Evolutionary conservation across 495 filamentous ascomycete genomes (phyloP).

Genomic region (Baudoinia panamericana): DNA sequence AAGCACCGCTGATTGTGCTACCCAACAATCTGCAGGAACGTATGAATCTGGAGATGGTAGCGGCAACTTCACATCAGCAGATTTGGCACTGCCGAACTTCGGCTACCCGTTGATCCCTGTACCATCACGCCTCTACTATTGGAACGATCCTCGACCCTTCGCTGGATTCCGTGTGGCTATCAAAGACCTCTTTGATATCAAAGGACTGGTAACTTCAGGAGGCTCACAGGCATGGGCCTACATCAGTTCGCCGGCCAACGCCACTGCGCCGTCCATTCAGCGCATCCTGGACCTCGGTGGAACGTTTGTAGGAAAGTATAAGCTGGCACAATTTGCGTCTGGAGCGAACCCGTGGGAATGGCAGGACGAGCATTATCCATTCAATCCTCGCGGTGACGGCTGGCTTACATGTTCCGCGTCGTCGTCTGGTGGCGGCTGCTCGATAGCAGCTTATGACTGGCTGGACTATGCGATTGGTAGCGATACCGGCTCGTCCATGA

Average conservation of each 20-base stretch:
- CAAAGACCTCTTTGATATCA: conserved; percentile 24
- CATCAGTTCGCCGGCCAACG: conserved; percentile 13
- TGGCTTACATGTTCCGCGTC: conserved; percentile 2
- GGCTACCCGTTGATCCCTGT: conserved; percentile 23
- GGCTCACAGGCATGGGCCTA: conserved; percentile 21
- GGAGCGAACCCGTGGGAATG: conserved; percentile 20
- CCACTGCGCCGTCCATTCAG: conserved; percentile 19
- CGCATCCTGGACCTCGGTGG: conserved; percentile 21
- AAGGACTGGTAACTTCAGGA: conserved; percentile 21
- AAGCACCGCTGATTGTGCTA: too few relatives aligned
- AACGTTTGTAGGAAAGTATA: conserved; percentile 23
- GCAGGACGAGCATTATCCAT: conserved; percentile 20
- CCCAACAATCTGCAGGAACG: too few relatives aligned
- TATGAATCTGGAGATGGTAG: conserved; percentile 17
- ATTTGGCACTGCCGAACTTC: conserved; percentile 16
- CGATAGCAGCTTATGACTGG: conserved; percentile 10
- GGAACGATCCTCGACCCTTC: conserved; percentile 18
- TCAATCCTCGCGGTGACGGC: conserved; percentile 10
- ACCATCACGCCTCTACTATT: conserved; percentile 22
- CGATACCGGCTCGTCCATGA: conserved; percentile 24
- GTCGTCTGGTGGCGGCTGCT: conserved; percentile 2
- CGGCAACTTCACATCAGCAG: conserved; percentile 16
- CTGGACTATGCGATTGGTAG: conserved; percentile 22
- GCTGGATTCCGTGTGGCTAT: conserved; percentile 22
- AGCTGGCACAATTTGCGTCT: conserved; percentile 24